A percentile compares a stretch with the other conserved stretches of the same genome.
Conservation (phyloP, 208 protist genomes). For the Angomonas desouzai region DNA sequence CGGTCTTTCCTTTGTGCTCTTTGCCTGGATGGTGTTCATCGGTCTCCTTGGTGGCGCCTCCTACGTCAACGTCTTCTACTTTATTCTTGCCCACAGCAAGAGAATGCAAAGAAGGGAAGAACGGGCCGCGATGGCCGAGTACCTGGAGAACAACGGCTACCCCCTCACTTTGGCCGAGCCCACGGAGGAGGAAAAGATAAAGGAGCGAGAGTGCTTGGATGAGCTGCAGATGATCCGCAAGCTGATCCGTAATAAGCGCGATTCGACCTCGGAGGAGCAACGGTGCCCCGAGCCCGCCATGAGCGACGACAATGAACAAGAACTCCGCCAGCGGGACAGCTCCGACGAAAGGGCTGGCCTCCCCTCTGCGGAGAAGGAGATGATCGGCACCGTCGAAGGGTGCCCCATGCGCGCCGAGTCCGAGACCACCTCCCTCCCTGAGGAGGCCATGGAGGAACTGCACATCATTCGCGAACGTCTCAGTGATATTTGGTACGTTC, state of each 20-base stretch:
- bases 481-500: slow-evolving; percentile 34
- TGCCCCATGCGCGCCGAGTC: background rate
- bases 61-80: slow-evolving; percentile 92
- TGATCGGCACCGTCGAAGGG: background rate
- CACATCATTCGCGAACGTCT: slow-evolving; percentile 21
- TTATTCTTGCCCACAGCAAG: slow-evolving; percentile 54
- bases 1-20: slow-evolving; percentile 65
- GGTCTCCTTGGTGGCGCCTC: slow-evolving; percentile 86
- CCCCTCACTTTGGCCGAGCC: background rate
- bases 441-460: slow-evolving; percentile 25
- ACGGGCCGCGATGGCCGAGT: slow-evolving; percentile 9
- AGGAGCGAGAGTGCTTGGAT: slow-evolving; percentile 4
- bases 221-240: background rate
- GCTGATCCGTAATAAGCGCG: background rate
- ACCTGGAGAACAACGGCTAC: slow-evolving; percentile 12
- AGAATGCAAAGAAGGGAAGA: slow-evolving; percentile 34
- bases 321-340: too few relatives aligned
- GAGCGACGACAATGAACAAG: background rate
- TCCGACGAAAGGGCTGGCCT: background rate
- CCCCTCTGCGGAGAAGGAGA: background rate
- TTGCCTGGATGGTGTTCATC: slow-evolving; percentile 88
- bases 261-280: background rate
- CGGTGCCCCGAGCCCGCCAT: background rate
- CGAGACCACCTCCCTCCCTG: background rate
- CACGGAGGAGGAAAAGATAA: background rate